Percentiles rank a stretch among this genome's conserved stretches.
Conservation (phyloP, 441 rosid species). For the Flueggea neowawraea region DNA sequence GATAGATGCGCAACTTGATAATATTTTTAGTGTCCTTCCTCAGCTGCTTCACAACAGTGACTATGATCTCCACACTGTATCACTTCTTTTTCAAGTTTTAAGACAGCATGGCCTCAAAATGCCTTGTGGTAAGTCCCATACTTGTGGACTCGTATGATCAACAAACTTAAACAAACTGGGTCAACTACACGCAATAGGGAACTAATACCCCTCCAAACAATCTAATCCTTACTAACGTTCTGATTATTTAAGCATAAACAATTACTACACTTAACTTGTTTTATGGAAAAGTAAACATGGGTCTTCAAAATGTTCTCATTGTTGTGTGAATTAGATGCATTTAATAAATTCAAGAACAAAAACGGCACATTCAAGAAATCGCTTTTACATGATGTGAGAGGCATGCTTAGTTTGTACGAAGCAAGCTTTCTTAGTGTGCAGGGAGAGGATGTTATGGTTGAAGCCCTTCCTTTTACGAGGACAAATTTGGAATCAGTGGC, state of each 20-base stretch:
- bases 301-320: not conserved
- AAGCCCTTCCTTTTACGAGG: conserved; percentile 13
- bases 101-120: no score
- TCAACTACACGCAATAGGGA: not conserved
- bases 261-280: no score
- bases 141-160: no score
- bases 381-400: conserved; percentile 6
- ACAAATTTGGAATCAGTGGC: not conserved
- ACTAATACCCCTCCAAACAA: not conserved
- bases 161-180: not conserved
- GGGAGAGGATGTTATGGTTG: conserved; percentile 20
- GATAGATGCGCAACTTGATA: no score
- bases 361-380: conserved; percentile 5
- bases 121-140: no score
- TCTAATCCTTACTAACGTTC: no score
- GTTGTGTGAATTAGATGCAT: conserved; percentile 10
- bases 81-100: no score
- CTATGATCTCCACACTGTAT: no score
- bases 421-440: conserved; percentile 8
- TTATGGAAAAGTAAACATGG: no score
- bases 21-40: no score
- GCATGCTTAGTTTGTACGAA: conserved; percentile 18
- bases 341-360: conserved; percentile 11
- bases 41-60: no score
- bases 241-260: no score